These are phyloP conservation scores for Hericium erinaceus DNA, from an alignment of 768 basidiomycete genomes.

Conservation along the genomic window DNA sequence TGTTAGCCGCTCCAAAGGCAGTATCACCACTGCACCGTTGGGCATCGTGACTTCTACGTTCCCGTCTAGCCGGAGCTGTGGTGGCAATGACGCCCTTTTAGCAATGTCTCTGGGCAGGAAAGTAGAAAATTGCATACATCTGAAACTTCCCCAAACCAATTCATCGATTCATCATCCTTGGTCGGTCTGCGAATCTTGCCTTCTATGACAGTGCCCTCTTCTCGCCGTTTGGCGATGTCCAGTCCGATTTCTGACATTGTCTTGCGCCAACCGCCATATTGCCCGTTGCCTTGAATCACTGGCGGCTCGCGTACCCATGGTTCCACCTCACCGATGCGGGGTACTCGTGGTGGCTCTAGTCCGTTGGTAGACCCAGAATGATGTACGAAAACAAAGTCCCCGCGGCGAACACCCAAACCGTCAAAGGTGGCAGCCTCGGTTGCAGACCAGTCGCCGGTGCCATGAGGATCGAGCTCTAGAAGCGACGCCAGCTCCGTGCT, in stretches of 20 bases:
- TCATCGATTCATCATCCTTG: conserved; percentile 32
- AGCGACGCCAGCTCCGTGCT: conserved; percentile 62
- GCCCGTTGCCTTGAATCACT: conserved; percentile 33
- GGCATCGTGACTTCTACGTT: conserved; percentile 66
- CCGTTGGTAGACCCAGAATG: conserved; percentile 65
- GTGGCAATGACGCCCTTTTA: background rate
- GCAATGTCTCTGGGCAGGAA: background rate
- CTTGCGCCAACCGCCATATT: conserved; percentile 62
- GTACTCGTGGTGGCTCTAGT: conserved; percentile 56
- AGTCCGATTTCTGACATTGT: conserved; percentile 60
- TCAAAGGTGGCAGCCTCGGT: conserved; percentile 36
- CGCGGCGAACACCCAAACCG: conserved; percentile 70
- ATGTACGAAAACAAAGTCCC: conserved; percentile 82
- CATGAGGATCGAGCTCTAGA: conserved; percentile 85
- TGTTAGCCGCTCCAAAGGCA: conserved; percentile 62
- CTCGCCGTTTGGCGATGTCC: conserved; percentile 40
- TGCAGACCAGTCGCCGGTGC: conserved; percentile 43
- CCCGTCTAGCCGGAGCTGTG: conserved; percentile 66
- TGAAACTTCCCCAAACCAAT: conserved; percentile 86
- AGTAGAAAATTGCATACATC: conserved; percentile 35
- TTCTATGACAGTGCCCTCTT: conserved; percentile 26
- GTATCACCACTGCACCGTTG: conserved; percentile 35
- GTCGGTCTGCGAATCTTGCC: conserved; percentile 34
- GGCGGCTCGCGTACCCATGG: conserved; percentile 63
- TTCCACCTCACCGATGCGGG: conserved; percentile 79